Evolutionary conservation across 805 yeast species (phyloP), one percentile per base, ranked within the genome.

Genomic region (Yamadazyma takamatsuzukensis): DNA sequence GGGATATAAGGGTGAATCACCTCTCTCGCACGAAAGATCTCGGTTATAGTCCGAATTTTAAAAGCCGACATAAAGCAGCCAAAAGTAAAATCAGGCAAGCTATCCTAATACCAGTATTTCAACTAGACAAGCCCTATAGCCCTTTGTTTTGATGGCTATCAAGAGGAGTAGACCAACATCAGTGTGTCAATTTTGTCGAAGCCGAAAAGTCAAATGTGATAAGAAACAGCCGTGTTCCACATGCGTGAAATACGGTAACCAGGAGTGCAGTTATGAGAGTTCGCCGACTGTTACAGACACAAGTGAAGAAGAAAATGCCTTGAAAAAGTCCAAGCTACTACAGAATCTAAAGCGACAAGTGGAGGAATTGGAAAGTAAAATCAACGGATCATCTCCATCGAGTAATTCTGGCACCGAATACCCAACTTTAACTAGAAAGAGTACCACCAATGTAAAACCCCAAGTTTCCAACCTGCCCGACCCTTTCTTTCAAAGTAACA

Each of bases 151-250:
- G 16, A 41, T 41, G 44, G 24, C 37, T 10, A 37, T 37, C 4
- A 53, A 53, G 29, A 34, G 62, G 22, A 46, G 46, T 29, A 45
- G 64, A 32, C 40, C 54, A 5, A 48, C 61, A 9, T 49, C 55
- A 13, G 56, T 53, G 36, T 60, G 66, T 37, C 43, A 40, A 24
- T 53, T 48, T 33, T 60, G 66, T 43, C 51, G 54, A 30, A 42
- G 44, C 27, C 40, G 63, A 13, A 60, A 60, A 37, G 57, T 59
- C 29, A 56, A 52, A 32, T 60, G 66, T 44, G 62, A 60, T 40
- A 46, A 58, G 21, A 47, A 47, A 13, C 35, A 39, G 25, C 64
- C 64, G 3, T 60, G 66, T 30, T 45, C 51, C 21, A 39, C 54
- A 7, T 60, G 66, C 32, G 36, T 48, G 13, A 52, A 47, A 30